These are phyloP conservation scores for Candida sp. DNA, from an alignment of 1,139 yeast species.

Conservation along the genomic window DNA sequence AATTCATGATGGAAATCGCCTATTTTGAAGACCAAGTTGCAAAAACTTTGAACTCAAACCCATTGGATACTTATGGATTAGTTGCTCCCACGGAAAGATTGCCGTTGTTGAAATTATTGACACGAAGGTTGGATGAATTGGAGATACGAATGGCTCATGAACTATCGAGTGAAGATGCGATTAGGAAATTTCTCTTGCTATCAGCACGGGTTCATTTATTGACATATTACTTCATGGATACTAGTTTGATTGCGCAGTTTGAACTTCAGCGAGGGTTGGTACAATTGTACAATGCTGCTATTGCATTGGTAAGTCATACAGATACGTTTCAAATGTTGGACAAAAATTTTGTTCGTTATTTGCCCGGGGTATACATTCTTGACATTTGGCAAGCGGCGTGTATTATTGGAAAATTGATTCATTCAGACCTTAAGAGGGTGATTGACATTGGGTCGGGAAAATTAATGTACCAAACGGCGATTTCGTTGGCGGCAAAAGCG, in stretches of 20 bases:
- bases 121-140: slow-evolving; percentile 70
- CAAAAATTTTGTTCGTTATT: slow-evolving; percentile 63
- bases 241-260: slow-evolving; percentile 48
- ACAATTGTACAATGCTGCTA: slow-evolving; percentile 74
- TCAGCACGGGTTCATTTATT: slow-evolving; percentile 76
- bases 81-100: slow-evolving; percentile 67
- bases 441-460: slow-evolving; percentile 74
- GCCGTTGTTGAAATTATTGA: slow-evolving; percentile 69
- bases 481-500: slow-evolving; percentile 68
- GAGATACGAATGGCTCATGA: slow-evolving; percentile 48
- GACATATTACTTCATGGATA: slow-evolving; percentile 79
- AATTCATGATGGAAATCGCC: slow-evolving; percentile 78
- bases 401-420: slow-evolving; percentile 72
- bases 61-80: slow-evolving; percentile 64
- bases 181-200: slow-evolving; percentile 63
- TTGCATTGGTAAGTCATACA: slow-evolving; percentile 67
- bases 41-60: slow-evolving; percentile 70
- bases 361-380: slow-evolving; percentile 80
- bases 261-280: slow-evolving; percentile 76
- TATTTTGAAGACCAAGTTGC: slow-evolving; percentile 85
- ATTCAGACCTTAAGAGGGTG: slow-evolving; percentile 64
- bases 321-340: slow-evolving; percentile 57
- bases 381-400: slow-evolving; percentile 92
- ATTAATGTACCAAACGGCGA: slow-evolving; percentile 66
- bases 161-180: slow-evolving; percentile 46